Conservation (phyloP, 306 rosid genomes). For the Rosa multiflora region DNA sequence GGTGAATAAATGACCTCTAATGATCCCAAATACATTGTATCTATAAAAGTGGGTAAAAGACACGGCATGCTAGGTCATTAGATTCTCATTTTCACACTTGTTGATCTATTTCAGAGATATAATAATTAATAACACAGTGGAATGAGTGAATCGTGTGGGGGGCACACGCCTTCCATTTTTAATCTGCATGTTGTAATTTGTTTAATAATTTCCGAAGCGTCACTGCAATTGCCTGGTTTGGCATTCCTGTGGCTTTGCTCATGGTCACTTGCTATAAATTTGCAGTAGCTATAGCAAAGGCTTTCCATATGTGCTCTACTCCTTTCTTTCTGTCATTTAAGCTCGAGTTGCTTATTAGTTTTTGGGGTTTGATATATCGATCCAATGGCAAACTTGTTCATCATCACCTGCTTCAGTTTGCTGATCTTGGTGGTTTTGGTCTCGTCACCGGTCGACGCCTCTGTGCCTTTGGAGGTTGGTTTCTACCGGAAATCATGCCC, state of each 20-base stretch:
- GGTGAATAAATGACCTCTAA: not conserved
- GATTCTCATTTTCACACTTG: not conserved
- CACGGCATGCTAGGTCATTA: not conserved
- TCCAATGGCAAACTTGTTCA: not conserved
- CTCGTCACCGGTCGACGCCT: not conserved
- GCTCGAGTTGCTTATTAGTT: not conserved
- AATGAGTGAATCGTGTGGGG: not conserved
- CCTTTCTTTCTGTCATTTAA: not conserved
- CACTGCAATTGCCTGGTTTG: not conserved
- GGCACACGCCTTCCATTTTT: not conserved
- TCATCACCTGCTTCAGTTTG: not conserved
- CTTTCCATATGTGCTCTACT: not conserved
- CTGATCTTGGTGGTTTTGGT: not conserved
- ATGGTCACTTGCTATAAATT: not conserved
- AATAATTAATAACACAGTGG: not conserved
- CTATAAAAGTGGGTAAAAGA: not conserved
- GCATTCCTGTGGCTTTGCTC: not conserved
- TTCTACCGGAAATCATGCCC: not conserved
- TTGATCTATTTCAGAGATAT: not conserved
- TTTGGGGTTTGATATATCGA: not conserved
- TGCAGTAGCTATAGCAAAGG: not conserved
- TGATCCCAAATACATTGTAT: not conserved
- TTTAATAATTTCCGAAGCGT: not conserved
- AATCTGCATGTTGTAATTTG: not conserved
- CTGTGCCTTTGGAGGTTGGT: not conserved